Evolutionary conservation across 2,329 filamentous ascomycete genomes (phyloP).

Genomic region (Epichloe baconii): DNA sequence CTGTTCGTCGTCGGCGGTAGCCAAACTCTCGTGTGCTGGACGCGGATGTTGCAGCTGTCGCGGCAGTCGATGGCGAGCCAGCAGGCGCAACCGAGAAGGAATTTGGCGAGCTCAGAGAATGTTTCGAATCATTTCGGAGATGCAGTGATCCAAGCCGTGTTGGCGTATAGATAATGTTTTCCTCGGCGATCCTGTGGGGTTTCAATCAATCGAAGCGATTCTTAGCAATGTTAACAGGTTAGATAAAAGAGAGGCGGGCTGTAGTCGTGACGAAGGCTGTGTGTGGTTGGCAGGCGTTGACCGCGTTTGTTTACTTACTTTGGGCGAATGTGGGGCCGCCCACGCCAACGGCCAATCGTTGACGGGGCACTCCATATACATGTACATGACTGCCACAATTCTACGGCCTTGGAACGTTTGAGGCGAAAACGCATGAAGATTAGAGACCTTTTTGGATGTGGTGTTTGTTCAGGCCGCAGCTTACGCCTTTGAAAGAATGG

Average conservation of each 20-base stretch:
- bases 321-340: constrained; percentile 5
- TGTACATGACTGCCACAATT: no score
- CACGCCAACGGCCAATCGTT: not conserved
- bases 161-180: not conserved
- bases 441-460: no score
- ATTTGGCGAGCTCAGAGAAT: not conserved
- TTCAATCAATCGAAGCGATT: not conserved
- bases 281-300: constrained; percentile 2
- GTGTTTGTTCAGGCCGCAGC: no score
- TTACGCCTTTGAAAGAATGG: no score
- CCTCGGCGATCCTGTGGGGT: not conserved
- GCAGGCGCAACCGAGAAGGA: not conserved
- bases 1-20: not conserved
- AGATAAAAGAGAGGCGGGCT: not conserved
- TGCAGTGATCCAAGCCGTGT: not conserved
- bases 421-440: no score
- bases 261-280: not conserved
- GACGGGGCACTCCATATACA: no score
- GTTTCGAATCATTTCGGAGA: not conserved
- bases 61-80: not conserved
- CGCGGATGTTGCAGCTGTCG: not conserved
- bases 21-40: not conserved
- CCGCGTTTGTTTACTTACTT: constrained; percentile 21
- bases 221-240: not conserved
- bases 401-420: no score